Evolutionary conservation across 2,329 filamentous ascomycete genomes (phyloP).

Genomic region (Hawksworthiomyces lignivorus): DNA sequence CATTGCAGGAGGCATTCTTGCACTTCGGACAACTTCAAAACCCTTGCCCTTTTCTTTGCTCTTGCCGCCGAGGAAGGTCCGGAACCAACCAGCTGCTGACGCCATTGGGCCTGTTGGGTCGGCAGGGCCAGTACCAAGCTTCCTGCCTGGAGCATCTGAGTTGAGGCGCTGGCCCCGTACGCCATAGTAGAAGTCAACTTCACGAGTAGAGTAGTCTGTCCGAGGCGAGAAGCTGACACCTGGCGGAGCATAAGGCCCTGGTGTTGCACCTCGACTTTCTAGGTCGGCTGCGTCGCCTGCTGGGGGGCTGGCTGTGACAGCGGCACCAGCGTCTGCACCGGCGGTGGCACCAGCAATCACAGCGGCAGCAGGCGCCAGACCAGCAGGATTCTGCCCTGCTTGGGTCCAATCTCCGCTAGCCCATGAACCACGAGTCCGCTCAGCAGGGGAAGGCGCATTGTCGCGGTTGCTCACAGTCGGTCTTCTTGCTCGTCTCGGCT

Average conservation of each 20-base stretch:
- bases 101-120: conserved; percentile 89
- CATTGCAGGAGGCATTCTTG: conserved; percentile 75
- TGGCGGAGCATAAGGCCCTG: conserved; percentile 31
- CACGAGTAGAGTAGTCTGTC: conserved; percentile 85
- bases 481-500: conserved; percentile 57
- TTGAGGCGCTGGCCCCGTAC: conserved; percentile 82
- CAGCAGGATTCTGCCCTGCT: background rate
- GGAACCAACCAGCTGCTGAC: conserved; percentile 84
- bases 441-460: conserved; percentile 38
- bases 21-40: conserved; percentile 90
- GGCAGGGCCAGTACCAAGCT: conserved; percentile 85
- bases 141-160: conserved; percentile 71
- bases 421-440: conserved; percentile 28
- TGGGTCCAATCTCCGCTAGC: conserved; percentile 29
- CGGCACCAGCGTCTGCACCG: background rate
- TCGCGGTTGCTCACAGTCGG: conserved; percentile 33
- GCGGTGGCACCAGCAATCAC: background rate
- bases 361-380: conserved; percentile 17
- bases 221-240: conserved; percentile 45
- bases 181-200: conserved; percentile 95
- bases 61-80: conserved; percentile 70
- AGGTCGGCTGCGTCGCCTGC: conserved; percentile 31
- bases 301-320: conserved; percentile 11
- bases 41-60: conserved; percentile 93
- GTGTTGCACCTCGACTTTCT: conserved; percentile 35